Base-by-base conservation (phyloP, 805 yeast species). In the Saccharomyces mikatae region DNA sequence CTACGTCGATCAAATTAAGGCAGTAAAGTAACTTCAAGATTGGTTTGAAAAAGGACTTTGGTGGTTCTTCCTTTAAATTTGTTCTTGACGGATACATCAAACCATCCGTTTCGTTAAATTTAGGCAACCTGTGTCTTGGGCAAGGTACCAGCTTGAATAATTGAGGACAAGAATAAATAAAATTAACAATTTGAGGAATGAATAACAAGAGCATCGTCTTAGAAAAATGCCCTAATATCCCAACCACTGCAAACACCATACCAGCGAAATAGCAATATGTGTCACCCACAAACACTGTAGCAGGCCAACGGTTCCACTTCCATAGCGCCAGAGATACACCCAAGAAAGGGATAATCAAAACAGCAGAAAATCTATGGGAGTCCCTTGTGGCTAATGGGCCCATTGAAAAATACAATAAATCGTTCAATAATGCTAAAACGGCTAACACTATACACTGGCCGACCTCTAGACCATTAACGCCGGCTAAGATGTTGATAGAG, bases 191-290 rank as follows among this genome's bases (percentile, higher is more conserved):
- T 72, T 94, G 99, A 2, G 98, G 98, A 46, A 89, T 74, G 67
- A 94, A 86, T 65, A 94, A 85, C 32, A 91, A 71, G 71, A 94
- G 74, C 61, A 92, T 74, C 0, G 99, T 94, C 71, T 94, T 94
- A 47, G 97, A 89, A 70, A 91, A 94, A 74, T 94, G 99, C 1
- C 98, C 98, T 55, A 89, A 77, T 36, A 94, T 94, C 1, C 97
- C 98, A 30, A 89, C 96, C 28, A 91, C 94, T 0, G 98, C 99
- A 71, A 94, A 90, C 0, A 94, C 96, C 99, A 94, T 94, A 3
- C 99, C 99, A 27, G 96, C 89, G 70, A 94, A 91, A 71, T 94
- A 94, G 72, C 99, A 94, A 75, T 87, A 94, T 0, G 99, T 92
- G 68, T 94, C 99, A 30, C 99, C 99, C 6, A 94, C 99, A 72